A percentile compares a stretch with the other conserved stretches of the same genome.
Conservation (phyloP, 1,284 basidiomycete species). For the Schizophyllum amplum region DNA sequence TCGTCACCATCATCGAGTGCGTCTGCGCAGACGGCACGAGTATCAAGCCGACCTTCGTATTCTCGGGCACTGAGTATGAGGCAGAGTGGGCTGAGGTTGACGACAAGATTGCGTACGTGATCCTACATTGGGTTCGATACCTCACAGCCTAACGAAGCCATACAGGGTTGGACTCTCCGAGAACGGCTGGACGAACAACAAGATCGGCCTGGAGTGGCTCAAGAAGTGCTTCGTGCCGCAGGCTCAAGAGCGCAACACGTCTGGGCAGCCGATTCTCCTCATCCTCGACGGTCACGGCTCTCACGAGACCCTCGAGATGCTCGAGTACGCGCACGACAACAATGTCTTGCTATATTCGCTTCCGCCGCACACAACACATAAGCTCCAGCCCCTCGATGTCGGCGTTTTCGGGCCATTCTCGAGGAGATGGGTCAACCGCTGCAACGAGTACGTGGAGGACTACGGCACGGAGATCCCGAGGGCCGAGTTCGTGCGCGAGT, state of each 20-base stretch:
- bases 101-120: constrained; percentile 9
- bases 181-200: constrained; percentile 28
- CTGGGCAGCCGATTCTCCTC: constrained; percentile 13
- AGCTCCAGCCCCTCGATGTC: constrained; percentile 15
- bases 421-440: constrained; percentile 5
- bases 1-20: constrained; percentile 25
- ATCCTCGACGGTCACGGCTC: constrained; percentile 18
- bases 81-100: constrained; percentile 19
- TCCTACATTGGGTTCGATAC: too few species aligned
- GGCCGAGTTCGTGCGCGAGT: constrained; percentile 22
- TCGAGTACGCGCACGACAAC: constrained; percentile 8
- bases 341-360: constrained; percentile 12
- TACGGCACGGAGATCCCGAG: constrained; percentile 18
- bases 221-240: constrained; percentile 20
- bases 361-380: constrained; percentile 15
- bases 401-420: constrained; percentile 12
- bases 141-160: too few species aligned
- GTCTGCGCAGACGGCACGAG: constrained; percentile 21
- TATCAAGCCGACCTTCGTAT: constrained; percentile 24
- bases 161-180: constrained; percentile 13
- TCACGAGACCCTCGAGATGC: constrained; percentile 9
- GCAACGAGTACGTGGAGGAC: background rate
- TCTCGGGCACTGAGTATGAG: constrained; percentile 17
- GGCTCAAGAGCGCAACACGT: constrained; percentile 5
- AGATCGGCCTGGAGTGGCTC: constrained; percentile 22